phyloP scores from a whole-genome alignment of 495 filamentous ascomycete species.

The Gamarada debralockiae region DNA sequence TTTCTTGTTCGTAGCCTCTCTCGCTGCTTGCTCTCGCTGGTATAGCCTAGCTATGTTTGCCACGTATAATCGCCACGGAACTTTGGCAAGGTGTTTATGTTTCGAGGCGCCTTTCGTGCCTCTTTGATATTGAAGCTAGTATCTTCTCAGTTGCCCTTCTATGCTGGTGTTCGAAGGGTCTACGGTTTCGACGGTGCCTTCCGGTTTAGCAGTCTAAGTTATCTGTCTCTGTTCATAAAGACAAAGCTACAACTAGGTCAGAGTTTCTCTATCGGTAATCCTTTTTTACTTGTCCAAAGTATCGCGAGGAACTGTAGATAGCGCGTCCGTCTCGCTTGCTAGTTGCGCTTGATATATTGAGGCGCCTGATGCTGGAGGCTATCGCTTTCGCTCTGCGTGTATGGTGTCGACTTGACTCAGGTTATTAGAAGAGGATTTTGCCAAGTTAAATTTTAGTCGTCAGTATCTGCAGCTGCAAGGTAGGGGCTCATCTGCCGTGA shows the following conservation, averaged over 20 bases:
- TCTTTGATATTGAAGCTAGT: conserved; percentile 12
- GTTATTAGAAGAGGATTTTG: neutral
- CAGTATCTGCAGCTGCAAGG: neutral
- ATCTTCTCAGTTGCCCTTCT: conserved; percentile 9
- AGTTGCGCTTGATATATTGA: neutral
- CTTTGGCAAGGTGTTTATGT: conserved; percentile 4
- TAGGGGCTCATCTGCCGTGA: neutral
- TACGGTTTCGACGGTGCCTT: neutral
- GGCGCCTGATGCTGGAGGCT: neutral
- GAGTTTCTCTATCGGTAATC: neutral
- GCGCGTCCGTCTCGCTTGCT: neutral
- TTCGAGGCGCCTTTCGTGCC: neutral
- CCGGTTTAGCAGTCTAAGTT: neutral
- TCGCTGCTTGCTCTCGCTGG: conserved; percentile 1
- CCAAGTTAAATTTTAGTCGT: neutral
- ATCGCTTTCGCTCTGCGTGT: neutral
- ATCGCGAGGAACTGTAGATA: neutral
- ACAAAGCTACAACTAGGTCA: neutral
- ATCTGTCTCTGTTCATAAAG: neutral
- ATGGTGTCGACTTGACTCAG: neutral
- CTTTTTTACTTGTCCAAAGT: neutral
- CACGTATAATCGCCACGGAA: conserved; percentile 11
- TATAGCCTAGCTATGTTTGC: conserved; percentile 10
- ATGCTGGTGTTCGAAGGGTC: too few relatives aligned
- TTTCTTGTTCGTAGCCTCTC: conserved; percentile 5